These are phyloP conservation scores for Pouteria campechiana DNA, from an alignment of 179 eudicot species.

Conservation along the genomic window DNA sequence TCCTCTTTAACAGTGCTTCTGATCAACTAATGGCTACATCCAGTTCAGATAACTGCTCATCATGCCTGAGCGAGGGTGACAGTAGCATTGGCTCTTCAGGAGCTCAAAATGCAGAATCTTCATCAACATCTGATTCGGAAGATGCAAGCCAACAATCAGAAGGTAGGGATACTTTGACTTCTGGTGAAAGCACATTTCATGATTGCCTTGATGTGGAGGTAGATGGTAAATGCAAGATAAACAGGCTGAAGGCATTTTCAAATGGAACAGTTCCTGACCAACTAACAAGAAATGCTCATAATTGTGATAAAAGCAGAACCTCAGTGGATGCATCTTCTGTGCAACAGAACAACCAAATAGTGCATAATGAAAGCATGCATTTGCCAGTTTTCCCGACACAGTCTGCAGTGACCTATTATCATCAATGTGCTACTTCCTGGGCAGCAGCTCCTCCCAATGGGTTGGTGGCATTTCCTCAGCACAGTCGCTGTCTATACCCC, in stretches of 20 bases:
- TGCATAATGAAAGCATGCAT: constrained; percentile 41
- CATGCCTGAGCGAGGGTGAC: constrained; percentile 88
- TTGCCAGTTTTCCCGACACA: constrained; percentile 65
- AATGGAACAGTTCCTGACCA: constrained; percentile 12
- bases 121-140: constrained; percentile 76
- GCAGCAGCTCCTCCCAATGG: constrained; percentile 61
- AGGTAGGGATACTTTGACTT: constrained; percentile 29
- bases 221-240: constrained; percentile 13
- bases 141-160: constrained; percentile 61
- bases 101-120: constrained; percentile 56
- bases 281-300: constrained; percentile 17
- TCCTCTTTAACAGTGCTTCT: constrained; percentile 18
- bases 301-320: constrained; percentile 22
- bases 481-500: constrained; percentile 48
- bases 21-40: constrained; percentile 52
- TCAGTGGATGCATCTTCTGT: constrained; percentile 20
- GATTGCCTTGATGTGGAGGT: constrained; percentile 19
- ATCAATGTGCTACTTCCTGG: constrained; percentile 72
- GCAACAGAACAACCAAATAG: constrained; percentile 39
- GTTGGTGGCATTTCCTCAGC: constrained; percentile 48
- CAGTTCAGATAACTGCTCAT: constrained; percentile 83
- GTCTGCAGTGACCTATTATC: constrained; percentile 56
- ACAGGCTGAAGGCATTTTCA: constrained; percentile 12
- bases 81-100: constrained; percentile 48
- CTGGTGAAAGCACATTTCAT: constrained; percentile 17